Base-by-base conservation (phyloP, 345 rosid species). In the Pseudoturritis turrita region DNA sequence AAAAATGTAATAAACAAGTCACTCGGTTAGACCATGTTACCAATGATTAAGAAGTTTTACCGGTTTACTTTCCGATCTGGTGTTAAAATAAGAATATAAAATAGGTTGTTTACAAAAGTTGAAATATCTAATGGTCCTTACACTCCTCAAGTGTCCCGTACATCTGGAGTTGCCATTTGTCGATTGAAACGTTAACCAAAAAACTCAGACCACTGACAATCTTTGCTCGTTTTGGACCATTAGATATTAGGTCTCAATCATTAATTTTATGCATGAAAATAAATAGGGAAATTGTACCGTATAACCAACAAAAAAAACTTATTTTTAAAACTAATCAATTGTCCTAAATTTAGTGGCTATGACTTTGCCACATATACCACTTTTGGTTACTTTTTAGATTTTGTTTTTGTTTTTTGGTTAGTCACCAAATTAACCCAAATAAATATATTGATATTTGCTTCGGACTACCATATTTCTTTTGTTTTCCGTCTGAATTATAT, bases 91-190 rank as follows among this genome's bases (percentile, higher is more conserved):
- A 21, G 7, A 37, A 22, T 6, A 58, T 21, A 57, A 37, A 55
- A 56, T 43, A n/a, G 15, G 21, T 44, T 31, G 23, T 45, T 35
- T 36, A 7, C 22, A 22, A 46, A 14, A 39, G 40, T 49, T 59
- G 41, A 22, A 60, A 50, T 1, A 45, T 47, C 59, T 49, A 29
- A 57, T 74, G 78, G 78, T 74, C 78, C 62, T 58, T 61, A 52
- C 56, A 60, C 56, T 54, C 58, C 7, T 10, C 0, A 31, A 67
- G 62, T 43, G 73, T 59, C 73, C 56, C 63, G 56, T 59, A 51
- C 69, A 64, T 62, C 44, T 75, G 69, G 53, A 75, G 62, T 68
- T 62, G 79, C 70, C 79, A 75, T 53, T 53, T 75, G 71, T 69
- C 53, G 65, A 69, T 21, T 45, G 70, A 53, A 52, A 54, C 58